A percentile compares a stretch with the other conserved stretches of the same genome.
Evolutionary conservation across 75 land plant species (phyloP).

Genomic region (Cupressus sempervirens): DNA sequence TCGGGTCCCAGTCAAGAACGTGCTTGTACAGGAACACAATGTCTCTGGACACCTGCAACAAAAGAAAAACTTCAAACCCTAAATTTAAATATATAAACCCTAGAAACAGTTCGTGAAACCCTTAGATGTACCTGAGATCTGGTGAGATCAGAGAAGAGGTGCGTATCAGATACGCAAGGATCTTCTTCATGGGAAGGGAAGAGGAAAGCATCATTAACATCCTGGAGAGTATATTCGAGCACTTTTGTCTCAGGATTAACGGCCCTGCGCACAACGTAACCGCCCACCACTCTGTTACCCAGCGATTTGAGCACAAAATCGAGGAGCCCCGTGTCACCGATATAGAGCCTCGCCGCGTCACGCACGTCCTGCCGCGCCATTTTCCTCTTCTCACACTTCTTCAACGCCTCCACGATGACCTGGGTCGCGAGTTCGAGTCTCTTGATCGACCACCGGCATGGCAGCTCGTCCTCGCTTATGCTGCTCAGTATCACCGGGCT

Average conservation of each 20-base stretch:
- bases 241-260: conserved; percentile 55
- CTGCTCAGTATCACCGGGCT: conserved; percentile 5
- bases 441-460: conserved; percentile 73
- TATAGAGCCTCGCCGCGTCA: conserved; percentile 67
- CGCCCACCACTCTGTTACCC: conserved; percentile 58
- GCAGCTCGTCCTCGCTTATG: conserved; percentile 33
- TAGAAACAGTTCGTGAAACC: too few relatives aligned
- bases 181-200: neutral
- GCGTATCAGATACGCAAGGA: conserved; percentile 1
- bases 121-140: neutral
- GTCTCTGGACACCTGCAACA: conserved; percentile 40
- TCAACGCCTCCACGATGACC: conserved; percentile 74
- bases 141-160: conserved; percentile 7
- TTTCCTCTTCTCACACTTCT: conserved; percentile 33
- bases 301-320: conserved; percentile 83
- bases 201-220: conserved; percentile 8
- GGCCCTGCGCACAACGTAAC: conserved; percentile 46
- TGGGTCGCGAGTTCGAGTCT: conserved; percentile 61
- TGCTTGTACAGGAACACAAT: conserved; percentile 42
- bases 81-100: neutral
- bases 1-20: conserved; percentile 36
- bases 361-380: conserved; percentile 78
- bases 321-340: conserved; percentile 87
- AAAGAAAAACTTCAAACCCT: neutral
- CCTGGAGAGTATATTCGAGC: conserved; percentile 60